Evolutionary conservation across 768 basidiomycete species (phyloP), one percentile per base, ranked within the genome.

Genomic region (Serendipita indica): DNA sequence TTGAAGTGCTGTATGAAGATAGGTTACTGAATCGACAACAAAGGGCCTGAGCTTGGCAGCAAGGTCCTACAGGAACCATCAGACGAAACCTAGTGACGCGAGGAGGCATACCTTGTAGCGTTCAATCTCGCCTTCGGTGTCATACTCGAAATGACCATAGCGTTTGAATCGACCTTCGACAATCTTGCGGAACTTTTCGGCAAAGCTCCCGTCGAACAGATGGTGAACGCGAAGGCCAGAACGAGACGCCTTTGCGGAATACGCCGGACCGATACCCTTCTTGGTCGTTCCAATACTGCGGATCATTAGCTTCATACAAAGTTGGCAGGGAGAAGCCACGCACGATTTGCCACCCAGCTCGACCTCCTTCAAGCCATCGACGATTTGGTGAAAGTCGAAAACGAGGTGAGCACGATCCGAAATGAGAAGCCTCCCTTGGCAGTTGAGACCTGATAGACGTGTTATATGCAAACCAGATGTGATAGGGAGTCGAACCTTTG

Each of bases 351-450:
- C 88, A 22, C 96, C 96, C 22, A 98, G 79, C 69, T 98, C 96
- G 35, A 91, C 89, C 70, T 99, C 96, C 70, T 98, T 99, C 66
- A 99, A 74, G 3, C 96, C 96, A 68, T 99, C 96, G 28, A 98
- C 96, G 67, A 98, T 97, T 74, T 99, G 96, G 72, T 99, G 96
- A 71, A 99, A 98, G 69, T 98, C 96, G 67, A 99, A 92, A 33
- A 99, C 96, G 61, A 99, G 83, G 63, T 94, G 90, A 2, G 96
- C 90, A 62, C 96, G 84, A 72, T 98, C 92, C 25, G 94, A 98
- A 64, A 99, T 77, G 69, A 96, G 86, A 18, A 99, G 72, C 33
- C 96, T 83, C 60, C 79, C 78, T 10, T 80, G 79, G 71, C 89
- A 94, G 66, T 86, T 77, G 39, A 99, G 80, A 18, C 94, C 93